Base-by-base conservation (phyloP, 768 basidiomycete species). In the Fomitopsis pulvina region DNA sequence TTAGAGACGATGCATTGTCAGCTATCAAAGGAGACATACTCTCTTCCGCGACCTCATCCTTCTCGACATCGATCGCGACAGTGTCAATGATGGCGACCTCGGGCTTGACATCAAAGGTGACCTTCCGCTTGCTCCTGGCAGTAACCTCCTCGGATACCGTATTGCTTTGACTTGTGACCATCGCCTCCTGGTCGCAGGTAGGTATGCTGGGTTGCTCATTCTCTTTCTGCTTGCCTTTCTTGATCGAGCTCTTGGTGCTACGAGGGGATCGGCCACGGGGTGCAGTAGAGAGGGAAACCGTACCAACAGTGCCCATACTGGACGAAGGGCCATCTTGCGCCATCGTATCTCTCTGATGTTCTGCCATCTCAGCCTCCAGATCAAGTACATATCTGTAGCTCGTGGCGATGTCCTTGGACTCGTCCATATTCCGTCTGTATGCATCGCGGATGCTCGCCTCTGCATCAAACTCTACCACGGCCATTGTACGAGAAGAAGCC, bases 61-160 rank as follows among this genome's bases (percentile, higher is more conserved):
- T 67, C 37, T 63, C 59, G 49, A 65, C 67, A 18, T 63, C 51
- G 28, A 63, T 66, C 16, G 67, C 58, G 50, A 73, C 66, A 24
- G 63, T 64, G 26, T 74, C 69, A 52, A 75, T 75, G n/a, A 74
- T 69, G 22, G 73, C 66, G 10, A 76, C 73, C 32, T 72, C 79
- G 20, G 81, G 77, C 60, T 82, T 70, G 43, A 84, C 76, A 54
- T 88, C 77, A 57, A 89, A 89, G 8, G 83, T 86, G 26, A 89
- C 83, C 63, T 80, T 85, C 52, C 79, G 72, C 64, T 81, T 86
- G 44, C 73, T 68, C 71, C 70, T 85, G 9, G 57, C 46, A 40
- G 55, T 57, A 8, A 56, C 50, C 6, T 56, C 58, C 41, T 59
- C 57, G 4, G 41, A 21, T n/a, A 41, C n/a, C 43, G 27, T 6